A percentile compares a stretch with the other conserved stretches of the same genome.
Evolutionary conservation across 2,329 filamentous ascomycete species (phyloP).

Genomic region (Camptophora hylomeconis): DNA sequence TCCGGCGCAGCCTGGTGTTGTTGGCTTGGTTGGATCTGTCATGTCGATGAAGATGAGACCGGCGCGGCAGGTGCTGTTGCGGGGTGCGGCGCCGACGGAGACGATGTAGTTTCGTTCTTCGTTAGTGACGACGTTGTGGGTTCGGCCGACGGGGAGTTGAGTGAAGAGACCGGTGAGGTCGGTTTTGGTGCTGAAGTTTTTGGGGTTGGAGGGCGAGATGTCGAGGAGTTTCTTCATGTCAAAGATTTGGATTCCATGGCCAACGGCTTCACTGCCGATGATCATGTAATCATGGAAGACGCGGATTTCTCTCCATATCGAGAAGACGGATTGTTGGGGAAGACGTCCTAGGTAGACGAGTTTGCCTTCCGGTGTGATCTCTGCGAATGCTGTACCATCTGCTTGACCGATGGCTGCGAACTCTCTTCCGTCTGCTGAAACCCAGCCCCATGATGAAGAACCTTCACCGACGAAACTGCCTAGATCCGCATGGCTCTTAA

Average conservation of each 20-base stretch:
- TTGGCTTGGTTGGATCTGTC: conserved; percentile 39
- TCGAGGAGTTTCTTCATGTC: conserved; percentile 46
- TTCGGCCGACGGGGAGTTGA: conserved; percentile 32
- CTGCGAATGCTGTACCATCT: conserved; percentile 39
- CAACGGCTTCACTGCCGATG: conserved; percentile 31
- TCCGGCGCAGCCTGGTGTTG: conserved; percentile 40
- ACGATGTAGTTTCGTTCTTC: conserved; percentile 38
- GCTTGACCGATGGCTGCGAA: conserved; percentile 37
- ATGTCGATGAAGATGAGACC: conserved; percentile 49
- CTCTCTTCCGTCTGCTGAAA: conserved; percentile 34
- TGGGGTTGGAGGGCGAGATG: conserved; percentile 30
- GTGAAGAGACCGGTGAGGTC: conserved; percentile 31
- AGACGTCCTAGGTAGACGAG: conserved; percentile 36
- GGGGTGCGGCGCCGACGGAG: conserved; percentile 29
- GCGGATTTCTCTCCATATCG: conserved; percentile 27
- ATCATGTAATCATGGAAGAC: conserved; percentile 28
- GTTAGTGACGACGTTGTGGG: conserved; percentile 42
- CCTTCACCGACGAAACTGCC: conserved; percentile 10
- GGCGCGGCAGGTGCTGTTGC: conserved; percentile 34
- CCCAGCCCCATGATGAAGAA: conserved; percentile 33
- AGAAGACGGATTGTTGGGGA: conserved; percentile 26
- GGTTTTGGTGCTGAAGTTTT: conserved; percentile 28
- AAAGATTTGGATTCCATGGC: conserved; percentile 50
- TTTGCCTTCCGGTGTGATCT: conserved; percentile 32
- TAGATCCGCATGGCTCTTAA: conserved; percentile 12